Base-by-base conservation (phyloP, 2,329 filamentous ascomycete genomes). In the Sordariomycetes sp. region DNA sequence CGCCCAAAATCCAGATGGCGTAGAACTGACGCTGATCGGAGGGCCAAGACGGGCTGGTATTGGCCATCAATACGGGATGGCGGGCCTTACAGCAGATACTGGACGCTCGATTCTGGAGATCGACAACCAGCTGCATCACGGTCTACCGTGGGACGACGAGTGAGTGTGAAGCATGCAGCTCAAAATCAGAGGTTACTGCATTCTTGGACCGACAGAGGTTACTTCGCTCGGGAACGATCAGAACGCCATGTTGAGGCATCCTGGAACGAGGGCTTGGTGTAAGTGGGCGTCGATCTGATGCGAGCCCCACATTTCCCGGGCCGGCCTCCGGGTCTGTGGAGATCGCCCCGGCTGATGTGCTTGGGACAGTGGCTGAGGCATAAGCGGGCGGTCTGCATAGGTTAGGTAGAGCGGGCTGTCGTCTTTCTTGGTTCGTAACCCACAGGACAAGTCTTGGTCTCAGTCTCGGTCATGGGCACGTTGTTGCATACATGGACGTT, bases 1-100 rank as follows among this genome's bases (percentile, higher is more conserved):
- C 51, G 39, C 48, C 48, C 25, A 32, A 42, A 22, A 17, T 22
- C 54, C 48, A n/a, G 54, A 56, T 56, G 13, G 39, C 55, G 55
- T 56, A 56, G 36, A 52, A 24, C 6, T 28, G 22, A 10, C 28
- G 55, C 20, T 56, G 55, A 56, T 56, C 55, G 45, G 32, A 50
- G 35, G 45, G 55, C 55, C 55, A 56, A 56, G 55, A 52, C 55
- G 55, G 55, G 55, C 32, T 56, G 48, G 45, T 35, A 56, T 56
- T 56, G 52, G 25, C 54, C 54, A 39, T 48, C 39, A 24, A 55
- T n/a, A 55, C 48, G 54, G 48, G 39, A 17, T n/a, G 15, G 2
- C 39, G 39, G 39, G 39, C 39, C 39, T 32, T 45, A 17, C 39
- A 7, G 3, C 36, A 39, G 36, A 12, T 12, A 5, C 36, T 17